A percentile compares a stretch with the other conserved stretches of the same genome.
phyloP scores from a whole-genome alignment of 192 early-diverging fungal genomes.

The Umbelopsis sp. region DNA sequence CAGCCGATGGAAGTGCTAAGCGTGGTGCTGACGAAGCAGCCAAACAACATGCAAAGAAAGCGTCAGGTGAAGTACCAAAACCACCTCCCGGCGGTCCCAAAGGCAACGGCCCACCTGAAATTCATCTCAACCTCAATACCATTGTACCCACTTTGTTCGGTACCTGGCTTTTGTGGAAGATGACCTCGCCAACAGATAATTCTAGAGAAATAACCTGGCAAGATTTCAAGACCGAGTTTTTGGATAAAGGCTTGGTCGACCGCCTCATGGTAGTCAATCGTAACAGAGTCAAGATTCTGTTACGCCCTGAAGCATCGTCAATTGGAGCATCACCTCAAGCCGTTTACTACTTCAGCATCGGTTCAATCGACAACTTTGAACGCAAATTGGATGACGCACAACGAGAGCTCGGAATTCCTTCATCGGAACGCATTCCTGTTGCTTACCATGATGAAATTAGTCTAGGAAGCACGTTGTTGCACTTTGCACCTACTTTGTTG shows the following conservation, averaged over 20 bases:
- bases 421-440: constrained; percentile 89
- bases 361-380: constrained; percentile 95
- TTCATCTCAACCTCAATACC: constrained; percentile 47
- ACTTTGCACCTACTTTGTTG: constrained; percentile 91
- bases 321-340: not conserved
- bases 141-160: constrained; percentile 47
- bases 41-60: constrained; percentile 25
- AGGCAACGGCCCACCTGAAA: constrained; percentile 32
- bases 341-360: constrained; percentile 85
- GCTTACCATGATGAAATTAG: constrained; percentile 83
- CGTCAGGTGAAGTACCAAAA: constrained; percentile 30
- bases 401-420: constrained; percentile 85
- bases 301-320: constrained; percentile 64
- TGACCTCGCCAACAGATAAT: constrained; percentile 43
- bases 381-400: constrained; percentile 88
- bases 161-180: constrained; percentile 50
- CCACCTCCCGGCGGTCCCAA: constrained; percentile 5
- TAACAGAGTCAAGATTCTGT: constrained; percentile 74
- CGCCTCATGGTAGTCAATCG: constrained; percentile 89
- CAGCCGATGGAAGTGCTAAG: constrained; percentile 35
- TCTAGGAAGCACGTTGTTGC: constrained; percentile 73
- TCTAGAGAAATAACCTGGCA: constrained; percentile 84
- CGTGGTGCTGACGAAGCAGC: constrained; percentile 39
- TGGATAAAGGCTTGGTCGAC: constrained; percentile 92
- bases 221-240: constrained; percentile 81